A percentile compares a stretch with the other conserved stretches of the same genome.
Conservation (phyloP, 75 land plant genomes). For the Cupressus sempervirens region DNA sequence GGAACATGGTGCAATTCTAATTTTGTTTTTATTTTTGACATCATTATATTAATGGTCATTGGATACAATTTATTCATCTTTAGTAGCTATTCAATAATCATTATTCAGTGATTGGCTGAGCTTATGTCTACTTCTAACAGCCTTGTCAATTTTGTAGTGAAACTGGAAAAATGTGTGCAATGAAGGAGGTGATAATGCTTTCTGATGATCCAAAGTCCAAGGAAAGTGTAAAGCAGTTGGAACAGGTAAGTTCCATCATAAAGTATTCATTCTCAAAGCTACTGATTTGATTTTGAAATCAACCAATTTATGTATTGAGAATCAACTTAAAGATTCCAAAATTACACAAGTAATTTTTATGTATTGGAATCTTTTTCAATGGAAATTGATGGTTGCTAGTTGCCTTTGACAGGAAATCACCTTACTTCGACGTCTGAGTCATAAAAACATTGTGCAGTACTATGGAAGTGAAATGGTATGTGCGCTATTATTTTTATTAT, state of each 20-base stretch:
- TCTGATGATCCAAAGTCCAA: conserved; percentile 92
- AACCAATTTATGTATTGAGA: neutral
- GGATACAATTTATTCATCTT: neutral
- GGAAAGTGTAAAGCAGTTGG: conserved; percentile 78
- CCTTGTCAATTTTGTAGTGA: conserved; percentile 47
- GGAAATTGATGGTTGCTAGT: neutral
- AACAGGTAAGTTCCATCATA: conserved; percentile 39
- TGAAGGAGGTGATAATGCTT: conserved; percentile 91
- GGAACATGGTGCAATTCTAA: neutral
- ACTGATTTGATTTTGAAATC: neutral
- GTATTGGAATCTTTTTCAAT: neutral
- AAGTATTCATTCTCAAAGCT: neutral
- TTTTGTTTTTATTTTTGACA: neutral
- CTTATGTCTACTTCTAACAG: neutral
- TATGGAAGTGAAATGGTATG: conserved; percentile 73
- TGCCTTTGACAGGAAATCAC: conserved; percentile 62
- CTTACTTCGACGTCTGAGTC: conserved; percentile 57
- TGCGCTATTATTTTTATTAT: neutral
- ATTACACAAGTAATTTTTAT: neutral
- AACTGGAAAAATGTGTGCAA: conserved; percentile 97
- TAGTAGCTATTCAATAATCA: neutral
- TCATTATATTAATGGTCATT: neutral
- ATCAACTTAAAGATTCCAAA: neutral
- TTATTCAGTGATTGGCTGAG: neutral
- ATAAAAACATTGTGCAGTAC: conserved; percentile 85